Percentiles rank a stretch among this genome's conserved stretches.
These are phyloP conservation scores for Manihot esculenta DNA, from an alignment of 441 rosid species.

Conservation along the genomic window DNA sequence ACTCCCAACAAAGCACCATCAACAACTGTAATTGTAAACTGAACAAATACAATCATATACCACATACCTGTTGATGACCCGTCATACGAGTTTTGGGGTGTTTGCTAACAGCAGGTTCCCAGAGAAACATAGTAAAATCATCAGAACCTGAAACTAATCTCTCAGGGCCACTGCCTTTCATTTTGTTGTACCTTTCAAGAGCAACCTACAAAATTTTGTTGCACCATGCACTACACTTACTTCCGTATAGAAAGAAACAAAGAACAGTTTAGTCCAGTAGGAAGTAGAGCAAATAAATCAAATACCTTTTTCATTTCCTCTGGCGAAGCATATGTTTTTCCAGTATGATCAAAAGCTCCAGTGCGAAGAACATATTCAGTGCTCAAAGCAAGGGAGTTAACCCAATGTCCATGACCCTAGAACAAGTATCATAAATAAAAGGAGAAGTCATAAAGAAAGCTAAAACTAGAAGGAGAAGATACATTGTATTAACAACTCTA, in stretches of 20 bases:
- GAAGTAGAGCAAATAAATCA: constrained; percentile 6
- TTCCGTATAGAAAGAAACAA: neutral
- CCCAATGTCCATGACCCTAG: constrained; percentile 99
- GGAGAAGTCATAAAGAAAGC: constrained; percentile 2
- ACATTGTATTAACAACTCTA: neutral
- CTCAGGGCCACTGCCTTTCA: constrained; percentile 85
- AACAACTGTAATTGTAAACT: constrained; percentile 13
- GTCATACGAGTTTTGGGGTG: constrained; percentile 88
- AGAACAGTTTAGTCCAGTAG: neutral
- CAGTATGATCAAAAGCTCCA: constrained; percentile 95
- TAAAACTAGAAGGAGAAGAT: neutral
- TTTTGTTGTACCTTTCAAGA: constrained; percentile 73
- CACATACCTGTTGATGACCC: constrained; percentile 86
- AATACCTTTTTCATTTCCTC: constrained; percentile 89
- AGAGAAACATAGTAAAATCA: constrained; percentile 96
- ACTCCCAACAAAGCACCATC: constrained; percentile 5
- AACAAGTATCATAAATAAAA: constrained; percentile 18
- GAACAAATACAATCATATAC: constrained; percentile 5
- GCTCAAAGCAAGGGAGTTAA: constrained; percentile 94
- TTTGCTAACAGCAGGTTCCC: constrained; percentile 93
- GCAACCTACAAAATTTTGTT: constrained; percentile 51
- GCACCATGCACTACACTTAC: constrained; percentile 4
- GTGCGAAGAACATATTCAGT: constrained; percentile 95
- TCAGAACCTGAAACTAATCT: constrained; percentile 96
- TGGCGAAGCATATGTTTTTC: constrained; percentile 69